Conservation (phyloP, 1,284 basidiomycete genomes). For the Leccinum subrobustum region DNA sequence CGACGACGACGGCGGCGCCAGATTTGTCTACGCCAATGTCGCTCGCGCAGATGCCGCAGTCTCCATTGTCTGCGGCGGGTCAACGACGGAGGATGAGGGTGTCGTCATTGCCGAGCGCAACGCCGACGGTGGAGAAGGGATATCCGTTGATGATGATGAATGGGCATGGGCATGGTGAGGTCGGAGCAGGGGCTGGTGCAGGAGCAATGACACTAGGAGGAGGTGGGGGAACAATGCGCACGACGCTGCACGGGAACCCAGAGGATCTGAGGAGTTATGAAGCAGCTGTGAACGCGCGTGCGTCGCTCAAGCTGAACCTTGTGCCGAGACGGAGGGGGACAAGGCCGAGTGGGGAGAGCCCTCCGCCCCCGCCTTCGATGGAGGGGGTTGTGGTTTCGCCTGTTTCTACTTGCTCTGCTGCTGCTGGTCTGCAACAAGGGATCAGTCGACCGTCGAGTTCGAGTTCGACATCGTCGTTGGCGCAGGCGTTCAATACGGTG, state of each 20-base stretch:
- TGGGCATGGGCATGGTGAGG: constrained; percentile 16
- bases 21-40: constrained; percentile 7
- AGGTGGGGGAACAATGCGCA: constrained; percentile 23
- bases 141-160: constrained; percentile 15
- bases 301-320: constrained; percentile 49
- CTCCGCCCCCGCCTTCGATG: constrained; percentile 17
- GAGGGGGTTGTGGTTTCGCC: background rate
- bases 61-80: constrained; percentile 17
- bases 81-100: constrained; percentile 51
- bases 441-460: constrained; percentile 37
- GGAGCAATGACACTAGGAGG: background rate
- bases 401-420: background rate
- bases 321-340: constrained; percentile 29
- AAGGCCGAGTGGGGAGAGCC: constrained; percentile 7
- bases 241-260: constrained; percentile 41
- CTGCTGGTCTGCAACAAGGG: constrained; percentile 14
- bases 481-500: constrained; percentile 34
- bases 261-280: constrained; percentile 73
- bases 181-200: background rate
- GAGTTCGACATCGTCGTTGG: constrained; percentile 36
- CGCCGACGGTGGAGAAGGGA: constrained; percentile 44
- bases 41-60: constrained; percentile 25
- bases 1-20: constrained; percentile 4
- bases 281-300: constrained; percentile 66
- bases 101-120: constrained; percentile 65